Evolutionary conservation across 805 yeast species (phyloP), one percentile per base, ranked within the genome.

Genomic region (Clavispora fructus): DNA sequence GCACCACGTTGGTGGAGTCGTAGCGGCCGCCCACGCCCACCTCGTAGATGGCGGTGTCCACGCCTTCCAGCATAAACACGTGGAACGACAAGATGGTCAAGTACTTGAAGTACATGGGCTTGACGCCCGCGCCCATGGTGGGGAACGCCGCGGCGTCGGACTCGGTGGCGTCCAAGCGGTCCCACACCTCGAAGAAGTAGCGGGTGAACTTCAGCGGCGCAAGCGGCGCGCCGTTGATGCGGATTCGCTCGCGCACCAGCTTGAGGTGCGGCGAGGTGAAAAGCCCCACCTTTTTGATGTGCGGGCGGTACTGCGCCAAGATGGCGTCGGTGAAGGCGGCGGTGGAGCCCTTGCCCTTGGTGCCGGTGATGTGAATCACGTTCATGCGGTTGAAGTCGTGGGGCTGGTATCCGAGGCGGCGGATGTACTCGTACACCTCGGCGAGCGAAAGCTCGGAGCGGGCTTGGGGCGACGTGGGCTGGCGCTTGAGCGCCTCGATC

Each of bases 1-100:
- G 80, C 41, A 94, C 79, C 2, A 94, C 78, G 62, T 94, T 94
- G 11, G 99, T 94, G n/a, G 97, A 88, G 64, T 94, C 99, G 59
- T 82, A 89, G 61, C 87, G 95, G 7, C 99, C 99, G 27, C 99
- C 99, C 41, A 94, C 96, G 19, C 99, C 99, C 28, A 95, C 99
- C 64, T 94, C 99, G 60, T 87, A 90, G 33, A 94, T 84, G 11
- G 98, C 97, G 31, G 96, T 79, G 60, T 90, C 87, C n/a, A 94
- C 91, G 1, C 87, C 85, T 65, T 94, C 99, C 45, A 79, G 75
- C 67, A 88, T 63, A 57, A 95, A 95, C 0, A 89, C 85, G 62
- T 95, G 97, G 71, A 90, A 94, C 3, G 97, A 88, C 49, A 94
- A 65, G 14, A 95, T 67, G 0, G 99, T 94, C 61, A 94, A 69